These are phyloP conservation scores for Clarireedia paspali DNA, from an alignment of 2,329 filamentous ascomycete genomes.

Conservation along the genomic window DNA sequence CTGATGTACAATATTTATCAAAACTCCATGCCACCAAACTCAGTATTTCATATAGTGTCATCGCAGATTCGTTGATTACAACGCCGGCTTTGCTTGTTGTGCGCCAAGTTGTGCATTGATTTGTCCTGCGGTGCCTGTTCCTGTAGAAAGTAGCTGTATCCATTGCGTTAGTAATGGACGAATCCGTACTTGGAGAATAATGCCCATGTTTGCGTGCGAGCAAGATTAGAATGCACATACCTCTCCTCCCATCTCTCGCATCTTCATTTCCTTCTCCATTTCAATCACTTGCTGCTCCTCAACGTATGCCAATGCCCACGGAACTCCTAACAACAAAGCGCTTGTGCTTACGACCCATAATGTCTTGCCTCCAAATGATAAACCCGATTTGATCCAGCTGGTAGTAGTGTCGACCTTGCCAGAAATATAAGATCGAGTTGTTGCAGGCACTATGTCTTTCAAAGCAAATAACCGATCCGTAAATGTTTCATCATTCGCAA, in stretches of 20 bases:
- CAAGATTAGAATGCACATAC: slow-evolving; percentile 31
- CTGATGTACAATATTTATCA: slow-evolving; percentile 23
- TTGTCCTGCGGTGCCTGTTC: slow-evolving; percentile 16
- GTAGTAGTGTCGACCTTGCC: slow-evolving; percentile 49
- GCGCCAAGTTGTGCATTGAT: slow-evolving; percentile 25
- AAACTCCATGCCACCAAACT: slow-evolving; percentile 10
- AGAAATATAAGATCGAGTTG: slow-evolving; percentile 60
- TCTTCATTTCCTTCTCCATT: slow-evolving; percentile 96
- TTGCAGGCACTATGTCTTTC: slow-evolving; percentile 68
- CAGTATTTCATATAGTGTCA: slow-evolving; percentile 8
- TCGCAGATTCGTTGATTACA: slow-evolving; percentile 21
- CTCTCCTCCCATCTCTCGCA: slow-evolving; percentile 87
- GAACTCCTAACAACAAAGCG: slow-evolving; percentile 82
- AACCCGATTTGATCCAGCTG: slow-evolving; percentile 49
- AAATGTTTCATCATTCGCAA: slow-evolving; percentile 48
- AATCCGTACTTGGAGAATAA: background rate
- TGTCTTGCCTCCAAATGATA: slow-evolving; percentile 73
- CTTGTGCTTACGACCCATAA: slow-evolving; percentile 89
- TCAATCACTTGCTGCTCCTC: slow-evolving; percentile 96
- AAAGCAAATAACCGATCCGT: slow-evolving; percentile 65
- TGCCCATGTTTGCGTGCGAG: background rate
- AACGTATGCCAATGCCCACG: slow-evolving; percentile 84
- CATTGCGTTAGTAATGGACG: slow-evolving; percentile 9
- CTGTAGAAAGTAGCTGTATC: slow-evolving; percentile 21
- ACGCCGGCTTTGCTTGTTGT: slow-evolving; percentile 24